Conservation (phyloP, 805 yeast genomes). For the Teunomyces atbi region DNA sequence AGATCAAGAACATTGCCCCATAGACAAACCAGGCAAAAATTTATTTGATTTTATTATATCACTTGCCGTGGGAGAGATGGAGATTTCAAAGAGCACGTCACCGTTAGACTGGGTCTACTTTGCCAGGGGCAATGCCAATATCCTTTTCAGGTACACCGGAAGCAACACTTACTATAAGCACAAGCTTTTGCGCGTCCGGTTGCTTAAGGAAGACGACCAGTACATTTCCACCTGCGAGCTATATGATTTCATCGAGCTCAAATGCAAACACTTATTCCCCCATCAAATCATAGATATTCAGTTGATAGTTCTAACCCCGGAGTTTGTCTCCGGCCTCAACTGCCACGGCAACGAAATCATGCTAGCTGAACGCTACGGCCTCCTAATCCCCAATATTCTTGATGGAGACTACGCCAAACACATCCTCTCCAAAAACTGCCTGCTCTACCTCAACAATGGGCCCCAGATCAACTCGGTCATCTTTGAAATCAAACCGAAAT, state of each 20-base stretch:
- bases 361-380: constrained; percentile 42
- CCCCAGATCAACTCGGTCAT: constrained; percentile 15
- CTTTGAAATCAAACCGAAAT: constrained; percentile 60
- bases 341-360: constrained; percentile 26
- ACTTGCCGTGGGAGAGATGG: constrained; percentile 20
- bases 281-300: constrained; percentile 31
- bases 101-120: constrained; percentile 42
- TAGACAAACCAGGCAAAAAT: not conserved
- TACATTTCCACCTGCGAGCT: constrained; percentile 41
- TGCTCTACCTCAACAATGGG: constrained; percentile 19
- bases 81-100: constrained; percentile 31
- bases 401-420: constrained; percentile 28
- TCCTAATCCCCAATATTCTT: constrained; percentile 42
- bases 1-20: not conserved
- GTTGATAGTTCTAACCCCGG: constrained; percentile 28
- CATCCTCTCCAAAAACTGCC: constrained; percentile 35
- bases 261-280: constrained; percentile 30
- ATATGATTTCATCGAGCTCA: constrained; percentile 37
- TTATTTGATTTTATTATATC: not conserved
- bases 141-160: constrained; percentile 43
- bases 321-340: constrained; percentile 29
- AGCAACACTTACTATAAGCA: constrained; percentile 26
- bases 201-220: constrained; percentile 33
- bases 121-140: constrained; percentile 51
- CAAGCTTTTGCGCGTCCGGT: constrained; percentile 38